Conservation (phyloP, 768 basidiomycete species). For the Agaricus sinodeliciosus region DNA sequence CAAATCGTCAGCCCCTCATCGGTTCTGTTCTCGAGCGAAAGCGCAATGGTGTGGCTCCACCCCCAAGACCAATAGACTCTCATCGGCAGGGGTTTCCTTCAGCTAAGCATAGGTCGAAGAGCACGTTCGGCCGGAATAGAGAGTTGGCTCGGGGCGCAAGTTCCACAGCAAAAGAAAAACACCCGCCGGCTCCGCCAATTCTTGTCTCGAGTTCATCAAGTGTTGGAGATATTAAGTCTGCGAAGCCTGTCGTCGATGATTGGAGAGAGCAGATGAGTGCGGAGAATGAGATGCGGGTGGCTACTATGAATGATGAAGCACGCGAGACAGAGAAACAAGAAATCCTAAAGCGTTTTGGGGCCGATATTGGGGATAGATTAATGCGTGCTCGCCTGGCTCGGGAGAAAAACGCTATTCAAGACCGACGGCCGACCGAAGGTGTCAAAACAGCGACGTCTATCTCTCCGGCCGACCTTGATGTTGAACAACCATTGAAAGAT, state of each 20-base stretch:
- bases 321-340: constrained; percentile 57
- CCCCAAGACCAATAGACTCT: constrained; percentile 22
- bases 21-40: constrained; percentile 47
- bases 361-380: constrained; percentile 56
- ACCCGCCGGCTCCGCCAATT: constrained; percentile 19
- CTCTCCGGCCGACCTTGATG: background rate
- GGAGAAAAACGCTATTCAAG: constrained; percentile 18
- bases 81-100: constrained; percentile 52
- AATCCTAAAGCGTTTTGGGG: constrained; percentile 68
- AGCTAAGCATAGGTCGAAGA: constrained; percentile 59
- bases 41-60: constrained; percentile 17
- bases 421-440: background rate
- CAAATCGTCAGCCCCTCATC: constrained; percentile 16
- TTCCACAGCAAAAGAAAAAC: constrained; percentile 19
- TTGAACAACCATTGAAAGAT: background rate
- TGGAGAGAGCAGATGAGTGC: constrained; percentile 55
- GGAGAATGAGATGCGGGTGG: constrained; percentile 61
- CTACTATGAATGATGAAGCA: constrained; percentile 66
- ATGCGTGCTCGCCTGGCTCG: constrained; percentile 46
- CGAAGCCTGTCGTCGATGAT: constrained; percentile 19
- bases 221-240: background rate
- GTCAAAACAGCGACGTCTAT: background rate
- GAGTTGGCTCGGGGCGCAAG: constrained; percentile 26
- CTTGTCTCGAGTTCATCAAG: constrained; percentile 8
- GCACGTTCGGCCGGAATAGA: constrained; percentile 49